Evolutionary conservation across 2,329 filamentous ascomycete genomes (phyloP).

Genomic region (Neurospora sp.): DNA sequence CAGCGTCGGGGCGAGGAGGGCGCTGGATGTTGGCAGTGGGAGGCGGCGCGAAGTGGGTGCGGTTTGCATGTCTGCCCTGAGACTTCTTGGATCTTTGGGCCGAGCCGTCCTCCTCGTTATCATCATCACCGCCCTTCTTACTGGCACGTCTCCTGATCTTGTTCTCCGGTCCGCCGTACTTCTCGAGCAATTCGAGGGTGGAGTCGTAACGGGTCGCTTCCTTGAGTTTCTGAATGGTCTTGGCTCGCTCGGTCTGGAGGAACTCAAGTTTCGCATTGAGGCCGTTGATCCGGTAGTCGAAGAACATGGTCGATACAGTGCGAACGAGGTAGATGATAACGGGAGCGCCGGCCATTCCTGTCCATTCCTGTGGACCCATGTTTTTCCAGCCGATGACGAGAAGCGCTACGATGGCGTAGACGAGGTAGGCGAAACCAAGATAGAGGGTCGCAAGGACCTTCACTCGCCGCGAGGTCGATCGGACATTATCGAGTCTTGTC

Average conservation of each 20-base stretch:
- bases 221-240: constrained; percentile 90
- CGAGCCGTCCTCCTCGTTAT: constrained; percentile 11
- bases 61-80: constrained; percentile 20
- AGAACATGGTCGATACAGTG: constrained; percentile 57
- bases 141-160: constrained; percentile 27
- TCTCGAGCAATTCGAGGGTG: constrained; percentile 84
- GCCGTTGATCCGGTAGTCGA: constrained; percentile 68
- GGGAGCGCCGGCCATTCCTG: constrained; percentile 67
- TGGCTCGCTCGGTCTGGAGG: constrained; percentile 67
- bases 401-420: constrained; percentile 71
- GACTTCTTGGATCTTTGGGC: constrained; percentile 11
- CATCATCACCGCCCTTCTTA: constrained; percentile 15
- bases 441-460: constrained; percentile 88
- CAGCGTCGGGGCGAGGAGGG: constrained; percentile 15
- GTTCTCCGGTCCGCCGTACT: constrained; percentile 68
- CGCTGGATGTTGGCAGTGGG: constrained; percentile 54
- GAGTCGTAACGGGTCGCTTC: constrained; percentile 93
- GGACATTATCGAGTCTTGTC: constrained; percentile 61
- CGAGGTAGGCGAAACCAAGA: constrained; percentile 78
- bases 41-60: constrained; percentile 46
- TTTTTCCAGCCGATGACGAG: constrained; percentile 78
- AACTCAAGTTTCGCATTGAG: constrained; percentile 61
- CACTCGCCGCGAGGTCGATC: constrained; percentile 63
- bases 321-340: constrained; percentile 72
- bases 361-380: constrained; percentile 69